phyloP scores from a whole-genome alignment of 108 stramenopile genomes.

The Stephanodiscus triporus region DNA sequence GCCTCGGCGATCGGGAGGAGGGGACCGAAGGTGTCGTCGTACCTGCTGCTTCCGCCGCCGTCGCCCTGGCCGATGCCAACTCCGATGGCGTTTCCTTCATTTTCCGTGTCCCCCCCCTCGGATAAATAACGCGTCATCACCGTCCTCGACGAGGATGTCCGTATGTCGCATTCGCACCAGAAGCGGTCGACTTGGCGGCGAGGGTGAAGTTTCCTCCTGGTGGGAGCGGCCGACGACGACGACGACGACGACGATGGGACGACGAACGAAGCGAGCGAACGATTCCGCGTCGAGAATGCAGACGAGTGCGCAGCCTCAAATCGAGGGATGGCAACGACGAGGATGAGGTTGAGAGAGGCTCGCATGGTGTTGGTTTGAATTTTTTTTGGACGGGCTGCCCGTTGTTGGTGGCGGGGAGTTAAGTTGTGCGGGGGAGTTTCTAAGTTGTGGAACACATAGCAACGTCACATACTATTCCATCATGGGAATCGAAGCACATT shows the following conservation, averaged over 20 bases:
- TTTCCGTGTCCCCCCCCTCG: not conserved
- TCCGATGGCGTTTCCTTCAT: not conserved
- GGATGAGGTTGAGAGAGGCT: not conserved
- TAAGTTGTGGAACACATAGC: too few relatives aligned
- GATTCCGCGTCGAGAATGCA: not conserved
- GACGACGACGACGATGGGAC: not conserved
- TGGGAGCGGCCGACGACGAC: not conserved
- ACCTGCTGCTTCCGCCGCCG: not conserved
- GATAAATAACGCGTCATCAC: not conserved
- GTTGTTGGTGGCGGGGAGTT: too few relatives aligned
- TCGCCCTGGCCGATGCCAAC: not conserved
- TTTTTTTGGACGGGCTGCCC: too few relatives aligned
- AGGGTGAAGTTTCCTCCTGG: not conserved
- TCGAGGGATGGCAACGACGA: not conserved
- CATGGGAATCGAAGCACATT: too few relatives aligned
- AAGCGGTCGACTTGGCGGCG: not conserved
- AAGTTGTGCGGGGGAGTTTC: too few relatives aligned
- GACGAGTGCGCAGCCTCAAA: not conserved
- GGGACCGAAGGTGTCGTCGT: constrained; percentile 37
- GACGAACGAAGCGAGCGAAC: not conserved
- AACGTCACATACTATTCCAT: too few relatives aligned
- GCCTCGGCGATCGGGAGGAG: constrained; percentile 61
- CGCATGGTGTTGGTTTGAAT: not conserved
- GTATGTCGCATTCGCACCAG: not conserved
- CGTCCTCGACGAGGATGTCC: not conserved